Evolutionary conservation across 208 protist species (phyloP), one percentile per base, ranked within the genome.

Genomic region (Leishmania arabica): DNA sequence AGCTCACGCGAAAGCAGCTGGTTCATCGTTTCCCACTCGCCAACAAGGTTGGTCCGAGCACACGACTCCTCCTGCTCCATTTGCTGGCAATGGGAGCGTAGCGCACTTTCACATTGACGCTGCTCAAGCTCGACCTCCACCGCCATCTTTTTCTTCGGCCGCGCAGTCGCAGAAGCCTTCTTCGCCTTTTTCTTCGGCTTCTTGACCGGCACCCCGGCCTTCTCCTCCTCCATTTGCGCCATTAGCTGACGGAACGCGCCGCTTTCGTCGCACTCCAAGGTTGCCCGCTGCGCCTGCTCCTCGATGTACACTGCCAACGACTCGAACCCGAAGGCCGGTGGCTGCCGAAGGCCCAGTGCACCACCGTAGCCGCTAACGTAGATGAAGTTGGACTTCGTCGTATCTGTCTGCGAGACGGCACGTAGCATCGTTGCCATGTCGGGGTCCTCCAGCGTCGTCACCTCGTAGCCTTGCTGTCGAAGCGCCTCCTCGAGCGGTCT

Each of bases 311-410:
- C 75, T 65, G 90, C 87, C 54, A 97, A 89, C 31, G 81, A 66
- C 74, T 94, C 84, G 19, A 95, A 84, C 49, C 84, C 83, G 40
- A 95, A 84, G 34, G 96, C 51, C 13, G 86, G 87, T 11, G 95
- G 91, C 82, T 96, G 95, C 0, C 89, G 87, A 62, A 97, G 77
- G 71, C 86, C 84, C 76, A 97, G 80, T 31, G 82, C 78, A 17
- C 95, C 95, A 69, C 95, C 95, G 77, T 98, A 98, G 24, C 93
- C 95, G 78, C 90, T 95, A 69, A 98, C 84, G 87, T 95, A 96
- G 17, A 98, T 84, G 80, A 98, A 95, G 66, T 79, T 93, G 17
- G 90, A 94, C 77, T 83, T 89, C 47, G 89, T 83, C 11, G 88
- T 84, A 79, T 93, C 89, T 9, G 95, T 65, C 42, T 93, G 86